Conservation (phyloP, 164 flowering plant species). For the Chimonanthus praecox region DNA sequence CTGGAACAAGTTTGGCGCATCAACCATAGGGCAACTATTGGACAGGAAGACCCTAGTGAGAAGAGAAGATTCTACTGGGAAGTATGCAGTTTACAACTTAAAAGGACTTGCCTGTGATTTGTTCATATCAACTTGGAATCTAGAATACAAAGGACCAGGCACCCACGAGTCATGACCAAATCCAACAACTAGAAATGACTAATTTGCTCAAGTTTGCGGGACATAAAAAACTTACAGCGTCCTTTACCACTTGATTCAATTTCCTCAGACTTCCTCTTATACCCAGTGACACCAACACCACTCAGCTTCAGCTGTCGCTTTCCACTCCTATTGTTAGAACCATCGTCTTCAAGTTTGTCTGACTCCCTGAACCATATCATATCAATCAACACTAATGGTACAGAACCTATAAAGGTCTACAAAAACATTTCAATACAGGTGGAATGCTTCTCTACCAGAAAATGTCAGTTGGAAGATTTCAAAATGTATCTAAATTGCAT, state of each 20-base stretch:
- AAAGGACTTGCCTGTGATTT: too few relatives aligned
- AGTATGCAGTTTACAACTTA: too few relatives aligned
- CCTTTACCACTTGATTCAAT: constrained; percentile 83
- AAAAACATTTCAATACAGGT: background rate
- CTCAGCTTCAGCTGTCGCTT: constrained; percentile 64
- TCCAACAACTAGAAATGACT: constrained; percentile 30
- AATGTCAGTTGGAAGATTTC: background rate
- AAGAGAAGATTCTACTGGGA: too few relatives aligned
- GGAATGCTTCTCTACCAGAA: background rate
- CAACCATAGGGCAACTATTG: too few relatives aligned
- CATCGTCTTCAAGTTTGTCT: constrained; percentile 60
- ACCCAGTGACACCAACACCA: constrained; percentile 57
- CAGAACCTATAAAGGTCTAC: background rate
- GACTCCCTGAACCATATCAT: constrained; percentile 31
- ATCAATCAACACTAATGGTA: background rate
- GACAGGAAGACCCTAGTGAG: too few relatives aligned
- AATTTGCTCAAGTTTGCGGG: constrained; percentile 79
- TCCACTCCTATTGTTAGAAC: constrained; percentile 23
- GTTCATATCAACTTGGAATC: background rate
- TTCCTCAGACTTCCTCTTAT: constrained; percentile 73
- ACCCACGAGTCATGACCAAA: background rate
- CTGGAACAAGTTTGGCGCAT: too few relatives aligned
- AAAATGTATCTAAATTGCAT: background rate
- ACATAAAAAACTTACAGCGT: constrained; percentile 79
- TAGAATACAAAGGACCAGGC: background rate